A percentile compares a stretch with the other conserved stretches of the same genome.
Evolutionary conservation across 2,329 filamentous ascomycete species (phyloP).

Genomic region (Monosporascus sp.): DNA sequence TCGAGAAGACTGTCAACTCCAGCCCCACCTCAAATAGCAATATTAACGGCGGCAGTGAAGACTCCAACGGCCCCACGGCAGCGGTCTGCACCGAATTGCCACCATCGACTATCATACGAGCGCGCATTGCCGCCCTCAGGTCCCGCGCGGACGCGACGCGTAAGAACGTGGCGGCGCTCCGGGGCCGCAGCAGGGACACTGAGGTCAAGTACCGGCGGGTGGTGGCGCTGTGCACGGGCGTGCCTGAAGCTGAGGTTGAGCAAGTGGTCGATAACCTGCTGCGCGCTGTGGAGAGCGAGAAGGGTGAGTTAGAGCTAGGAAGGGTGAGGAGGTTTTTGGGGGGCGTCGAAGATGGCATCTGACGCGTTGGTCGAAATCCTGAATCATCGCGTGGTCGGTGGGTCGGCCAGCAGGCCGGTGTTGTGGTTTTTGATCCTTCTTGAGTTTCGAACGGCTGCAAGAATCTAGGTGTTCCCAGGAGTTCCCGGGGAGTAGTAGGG

Average conservation of each 20-base stretch:
- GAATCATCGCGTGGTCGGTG: conserved; percentile 1
- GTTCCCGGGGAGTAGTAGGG: no score
- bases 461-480: no score
- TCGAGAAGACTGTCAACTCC: conserved; percentile 22
- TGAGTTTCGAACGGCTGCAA: no score
- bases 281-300: conserved; percentile 85
- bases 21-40: neutral
- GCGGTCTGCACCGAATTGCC: conserved; percentile 47
- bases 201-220: conserved; percentile 86
- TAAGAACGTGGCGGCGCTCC: conserved; percentile 64
- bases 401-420: conserved; percentile 3
- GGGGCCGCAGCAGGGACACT: conserved; percentile 74
- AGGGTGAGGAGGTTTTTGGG: conserved; percentile 74
- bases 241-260: conserved; percentile 74
- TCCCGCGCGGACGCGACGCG: conserved; percentile 62
- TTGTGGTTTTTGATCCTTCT: no score
- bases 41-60: conserved; percentile 24
- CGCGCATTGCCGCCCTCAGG: conserved; percentile 65
- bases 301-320: conserved; percentile 67
- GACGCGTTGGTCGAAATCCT: conserved; percentile 19
- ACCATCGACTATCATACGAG: conserved; percentile 54
- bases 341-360: conserved; percentile 63
- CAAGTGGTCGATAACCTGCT: conserved; percentile 72
- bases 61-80: conserved; percentile 27
- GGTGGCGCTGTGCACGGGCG: conserved; percentile 78